Base-by-base conservation (phyloP, 371 early-diverging fungal genomes). In the Polyrhizophydium stewartii region DNA sequence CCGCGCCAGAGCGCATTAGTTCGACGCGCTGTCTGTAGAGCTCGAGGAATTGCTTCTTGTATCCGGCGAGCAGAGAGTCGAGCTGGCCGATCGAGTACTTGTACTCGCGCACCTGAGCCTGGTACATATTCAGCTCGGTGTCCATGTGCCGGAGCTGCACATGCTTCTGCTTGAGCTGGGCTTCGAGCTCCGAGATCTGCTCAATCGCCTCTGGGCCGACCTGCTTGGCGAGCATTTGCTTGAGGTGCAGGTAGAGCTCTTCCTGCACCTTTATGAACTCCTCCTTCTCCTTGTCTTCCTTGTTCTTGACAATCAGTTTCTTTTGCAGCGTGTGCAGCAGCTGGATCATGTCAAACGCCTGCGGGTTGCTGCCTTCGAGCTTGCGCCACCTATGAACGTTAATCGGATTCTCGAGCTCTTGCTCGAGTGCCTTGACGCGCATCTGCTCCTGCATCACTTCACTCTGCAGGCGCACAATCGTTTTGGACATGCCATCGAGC, bases 351-450 rank as follows among this genome's bases (percentile, higher is more conserved):
- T 75, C 76, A 51, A 69, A 81, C 0, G 75, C 77, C 58, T 80
- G 72, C 32, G 83, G 83, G 55, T 78, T 74, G 30, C 67, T 64
- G 3, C 78, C 75, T 57, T 81, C 81, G 22, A 83, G 68, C 55
- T 78, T 77, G 38, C 83, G 51, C 83, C 83, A 83, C 6, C 83
- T 61, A 59, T 83, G 83, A 7, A 83, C 75, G 61, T 83, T 83
- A 50, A 83, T 72, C 27, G 78, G 81, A 52, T 81, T 74, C 58
- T 68, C 59, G 9, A 83, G 68, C 66, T 83, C 76, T n/a, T 81
- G 75, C 60, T 83, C 78, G 21, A 83, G 67, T 7, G 79, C 81
- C 59, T 77, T 83, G n/a, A 71, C 70, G 17, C 74, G 62, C 13
- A 72, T 74, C 51, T 65, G 62, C 57, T 74, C 75, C n/a, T 62